Conservation (phyloP, 2,329 filamentous ascomycete genomes). For the Bipolaris sorokiniana region DNA sequence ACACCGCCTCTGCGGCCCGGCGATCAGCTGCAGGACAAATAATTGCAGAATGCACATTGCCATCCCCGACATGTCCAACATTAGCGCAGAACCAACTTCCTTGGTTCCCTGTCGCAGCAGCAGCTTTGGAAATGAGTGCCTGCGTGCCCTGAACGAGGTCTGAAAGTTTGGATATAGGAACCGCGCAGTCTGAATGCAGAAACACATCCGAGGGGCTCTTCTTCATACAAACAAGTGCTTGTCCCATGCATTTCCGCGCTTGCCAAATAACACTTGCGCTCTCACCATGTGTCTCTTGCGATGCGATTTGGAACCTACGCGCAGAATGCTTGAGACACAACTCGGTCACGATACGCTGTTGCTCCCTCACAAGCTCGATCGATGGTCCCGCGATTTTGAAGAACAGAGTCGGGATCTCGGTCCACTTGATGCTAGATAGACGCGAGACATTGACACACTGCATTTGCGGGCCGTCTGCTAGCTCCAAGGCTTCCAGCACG, state of each 20-base stretch:
- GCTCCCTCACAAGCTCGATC: conserved; percentile 71
- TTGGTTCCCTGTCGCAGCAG: background rate
- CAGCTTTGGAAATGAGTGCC: conserved; percentile 59
- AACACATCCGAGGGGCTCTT: conserved; percentile 63
- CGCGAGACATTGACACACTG: conserved; percentile 68
- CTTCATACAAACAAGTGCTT: conserved; percentile 70
- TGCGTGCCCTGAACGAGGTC: conserved; percentile 78
- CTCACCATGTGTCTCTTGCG: conserved; percentile 53
- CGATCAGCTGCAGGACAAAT: conserved; percentile 36
- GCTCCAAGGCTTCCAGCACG: conserved; percentile 85
- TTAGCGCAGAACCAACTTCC: conserved; percentile 52
- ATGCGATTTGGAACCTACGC: conserved; percentile 69
- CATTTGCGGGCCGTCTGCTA: conserved; percentile 89
- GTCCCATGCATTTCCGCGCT: conserved; percentile 74
- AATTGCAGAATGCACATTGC: conserved; percentile 47
- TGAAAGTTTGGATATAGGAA: conserved; percentile 73
- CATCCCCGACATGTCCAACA: conserved; percentile 76
- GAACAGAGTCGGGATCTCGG: conserved; percentile 72
- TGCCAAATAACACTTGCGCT: conserved; percentile 73
- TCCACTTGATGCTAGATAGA: conserved; percentile 59
- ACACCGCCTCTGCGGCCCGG: conserved; percentile 30
- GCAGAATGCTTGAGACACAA: conserved; percentile 63
- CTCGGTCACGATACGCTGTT: conserved; percentile 68
- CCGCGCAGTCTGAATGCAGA: conserved; percentile 79
- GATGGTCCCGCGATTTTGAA: conserved; percentile 73